Base-by-base conservation (phyloP, 352 stramenopile genomes). In the Phytophthora litchii region DNA sequence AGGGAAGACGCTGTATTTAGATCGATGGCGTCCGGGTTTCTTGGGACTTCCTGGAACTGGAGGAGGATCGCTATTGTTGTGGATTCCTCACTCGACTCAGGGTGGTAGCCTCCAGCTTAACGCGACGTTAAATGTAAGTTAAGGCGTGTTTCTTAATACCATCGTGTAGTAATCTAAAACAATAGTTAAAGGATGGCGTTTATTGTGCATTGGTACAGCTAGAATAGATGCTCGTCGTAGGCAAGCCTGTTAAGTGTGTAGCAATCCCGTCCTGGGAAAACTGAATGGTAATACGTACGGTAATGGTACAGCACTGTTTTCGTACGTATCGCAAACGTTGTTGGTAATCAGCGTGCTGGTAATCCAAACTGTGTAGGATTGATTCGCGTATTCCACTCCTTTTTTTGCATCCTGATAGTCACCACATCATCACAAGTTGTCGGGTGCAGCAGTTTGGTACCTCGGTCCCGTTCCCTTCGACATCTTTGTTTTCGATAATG, bases 1-100 rank as follows among this genome's bases (percentile, higher is more conserved):
- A 41, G 67, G 72, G 13, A 80, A 76, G 20, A 80, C 71, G 3
- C 32, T 77, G 32, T 80, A 80, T 38, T 20, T 80, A 42, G 54
- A 80, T 66, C 67, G 71, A 6, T 75, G 71, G 67, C 71, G 71
- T 51, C 67, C 64, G 1, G 64, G 69, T 16, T 61, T 75, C 31
- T 17, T 76, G 9, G 67, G 55, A 10, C 14, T 80, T 25, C 60
- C 71, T 19, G 54, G 54, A 9, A 66, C 63, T 16, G 65, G 58
- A 51, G 70, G 70, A 1, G 70, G 70, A 1, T 79, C 70, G 5
- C 27, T 80, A 11, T 14, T 71, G n/a, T 29, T 78, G 20, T 80
- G 67, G 67, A 37, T 77, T 10, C 67, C 70, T 57, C 64, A 54
- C 9, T 70, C 64, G 5, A 59, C 41, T 14, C 34, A 67, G 6